Evolutionary conservation across 306 rosid species (phyloP).

Genomic region (Carpinus viminea): DNA sequence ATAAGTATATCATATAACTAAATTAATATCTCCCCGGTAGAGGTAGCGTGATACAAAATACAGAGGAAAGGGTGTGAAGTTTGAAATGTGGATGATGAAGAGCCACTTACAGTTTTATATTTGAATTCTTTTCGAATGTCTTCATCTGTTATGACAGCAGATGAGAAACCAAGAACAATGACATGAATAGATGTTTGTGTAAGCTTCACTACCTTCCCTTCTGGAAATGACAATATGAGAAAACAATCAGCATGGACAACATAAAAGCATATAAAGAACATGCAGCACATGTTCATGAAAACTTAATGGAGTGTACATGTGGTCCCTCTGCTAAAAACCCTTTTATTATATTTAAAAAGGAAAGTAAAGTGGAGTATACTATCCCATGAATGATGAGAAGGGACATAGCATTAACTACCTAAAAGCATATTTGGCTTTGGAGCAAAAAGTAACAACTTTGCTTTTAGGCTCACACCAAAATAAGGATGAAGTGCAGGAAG

Average conservation of each 20-base stretch:
- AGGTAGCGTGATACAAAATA: neutral
- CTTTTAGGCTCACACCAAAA: conserved; percentile 56
- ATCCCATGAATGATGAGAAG: too few relatives aligned
- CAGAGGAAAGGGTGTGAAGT: neutral
- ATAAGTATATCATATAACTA: conserved; percentile 21
- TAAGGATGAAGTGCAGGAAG: conserved; percentile 60
- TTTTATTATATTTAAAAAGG: too few relatives aligned
- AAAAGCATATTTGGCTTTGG: conserved; percentile 84
- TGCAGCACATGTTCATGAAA: neutral
- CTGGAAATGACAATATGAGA: conserved; percentile 41
- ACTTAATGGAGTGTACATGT: neutral
- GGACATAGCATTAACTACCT: conserved; percentile 44
- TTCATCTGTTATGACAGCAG: conserved; percentile 52
- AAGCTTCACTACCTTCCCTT: conserved; percentile 78
- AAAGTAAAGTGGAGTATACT: neutral
- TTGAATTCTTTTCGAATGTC: conserved; percentile 69
- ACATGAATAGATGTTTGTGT: conserved; percentile 66
- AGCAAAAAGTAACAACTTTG: conserved; percentile 64
- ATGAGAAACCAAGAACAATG: conserved; percentile 76
- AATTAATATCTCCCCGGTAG: neutral
- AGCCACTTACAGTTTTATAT: conserved; percentile 49
- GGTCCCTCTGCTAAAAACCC: neutral
- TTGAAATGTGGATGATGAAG: conserved; percentile 6
- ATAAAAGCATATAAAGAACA: neutral
- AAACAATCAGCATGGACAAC: conserved; percentile 23